A percentile compares a stretch with the other conserved stretches of the same genome.
These are phyloP conservation scores for Aspergillus cristatus DNA, from an alignment of 495 filamentous ascomycete species.

Conservation along the genomic window DNA sequence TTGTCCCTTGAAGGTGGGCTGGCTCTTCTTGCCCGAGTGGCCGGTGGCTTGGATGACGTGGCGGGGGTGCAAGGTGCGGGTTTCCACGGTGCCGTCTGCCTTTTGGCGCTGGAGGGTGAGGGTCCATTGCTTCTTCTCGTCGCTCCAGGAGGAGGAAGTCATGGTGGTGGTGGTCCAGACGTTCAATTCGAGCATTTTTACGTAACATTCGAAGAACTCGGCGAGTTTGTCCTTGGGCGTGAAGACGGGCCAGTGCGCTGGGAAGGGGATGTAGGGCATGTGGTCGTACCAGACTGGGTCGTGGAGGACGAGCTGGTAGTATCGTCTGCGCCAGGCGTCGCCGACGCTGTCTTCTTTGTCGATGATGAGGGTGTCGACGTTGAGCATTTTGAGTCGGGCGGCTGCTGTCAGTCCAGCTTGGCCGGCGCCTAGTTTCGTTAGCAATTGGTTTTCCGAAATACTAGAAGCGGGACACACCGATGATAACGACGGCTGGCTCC, in stretches of 20 bases:
- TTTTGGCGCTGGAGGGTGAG: slow-evolving; percentile 43
- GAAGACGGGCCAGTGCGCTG: slow-evolving; percentile 55
- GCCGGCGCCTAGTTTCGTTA: slow-evolving; percentile 27
- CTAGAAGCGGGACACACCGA: slow-evolving; percentile 41
- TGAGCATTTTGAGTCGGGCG: slow-evolving; percentile 68
- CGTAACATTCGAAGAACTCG: slow-evolving; percentile 70
- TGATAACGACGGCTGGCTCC: slow-evolving; percentile 56
- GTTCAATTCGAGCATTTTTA: slow-evolving; percentile 64
- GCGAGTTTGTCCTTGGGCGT: slow-evolving; percentile 77
- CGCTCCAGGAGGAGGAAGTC: slow-evolving; percentile 43
- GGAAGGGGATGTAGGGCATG: slow-evolving; percentile 64
- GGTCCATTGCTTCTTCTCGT: slow-evolving; percentile 48
- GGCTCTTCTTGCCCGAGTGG: slow-evolving; percentile 59
- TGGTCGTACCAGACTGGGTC: slow-evolving; percentile 74
- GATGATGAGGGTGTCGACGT: slow-evolving; percentile 52
- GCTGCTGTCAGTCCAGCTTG: slow-evolving; percentile 49
- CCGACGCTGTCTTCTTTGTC: slow-evolving; percentile 59
- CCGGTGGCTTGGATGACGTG: slow-evolving; percentile 68
- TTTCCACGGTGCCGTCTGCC: slow-evolving; percentile 39
- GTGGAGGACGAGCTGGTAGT: slow-evolving; percentile 56
- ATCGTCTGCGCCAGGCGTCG: slow-evolving; percentile 69
- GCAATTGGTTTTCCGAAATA: not conserved
- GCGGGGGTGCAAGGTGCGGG: slow-evolving; percentile 51
- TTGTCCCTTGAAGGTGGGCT: slow-evolving; percentile 54
- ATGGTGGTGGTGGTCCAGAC: slow-evolving; percentile 58